Conservation (phyloP, 2,329 filamentous ascomycete genomes). For the Hypoxylon sp. region DNA sequence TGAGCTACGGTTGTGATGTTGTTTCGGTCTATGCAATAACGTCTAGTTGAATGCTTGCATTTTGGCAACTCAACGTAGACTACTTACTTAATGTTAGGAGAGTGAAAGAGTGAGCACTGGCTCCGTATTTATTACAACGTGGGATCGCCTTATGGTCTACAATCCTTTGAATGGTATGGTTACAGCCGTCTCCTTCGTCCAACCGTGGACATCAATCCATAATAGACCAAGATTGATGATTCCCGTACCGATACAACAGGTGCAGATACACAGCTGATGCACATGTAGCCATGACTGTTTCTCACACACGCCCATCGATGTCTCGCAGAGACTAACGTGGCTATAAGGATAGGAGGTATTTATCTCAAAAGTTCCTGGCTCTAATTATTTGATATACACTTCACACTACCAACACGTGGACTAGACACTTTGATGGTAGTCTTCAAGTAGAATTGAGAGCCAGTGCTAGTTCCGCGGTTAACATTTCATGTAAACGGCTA, state of each 20-base stretch:
- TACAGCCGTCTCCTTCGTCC: too few relatives aligned
- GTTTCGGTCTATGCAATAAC: background rate
- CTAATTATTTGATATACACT: too few relatives aligned
- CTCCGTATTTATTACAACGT: background rate
- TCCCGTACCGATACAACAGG: too few relatives aligned
- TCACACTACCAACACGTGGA: background rate
- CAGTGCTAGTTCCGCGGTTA: background rate
- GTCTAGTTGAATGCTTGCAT: background rate
- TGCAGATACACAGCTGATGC: background rate
- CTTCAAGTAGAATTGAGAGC: background rate
- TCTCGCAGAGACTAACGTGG: too few relatives aligned
- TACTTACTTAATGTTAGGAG: background rate
- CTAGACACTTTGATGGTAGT: background rate
- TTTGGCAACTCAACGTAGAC: background rate
- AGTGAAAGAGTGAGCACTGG: background rate
- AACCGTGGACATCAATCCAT: too few relatives aligned
- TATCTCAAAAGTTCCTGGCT: too few relatives aligned
- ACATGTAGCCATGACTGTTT: background rate
- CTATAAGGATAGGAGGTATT: too few relatives aligned
- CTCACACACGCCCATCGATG: too few relatives aligned
- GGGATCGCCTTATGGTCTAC: background rate
- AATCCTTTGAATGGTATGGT: background rate
- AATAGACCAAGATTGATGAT: too few relatives aligned
- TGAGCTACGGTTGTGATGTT: background rate
- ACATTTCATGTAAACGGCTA: constrained; percentile 45